Evolutionary conservation across 495 filamentous ascomycete genomes (phyloP).

Genomic region (Aspergillus hancockii): DNA sequence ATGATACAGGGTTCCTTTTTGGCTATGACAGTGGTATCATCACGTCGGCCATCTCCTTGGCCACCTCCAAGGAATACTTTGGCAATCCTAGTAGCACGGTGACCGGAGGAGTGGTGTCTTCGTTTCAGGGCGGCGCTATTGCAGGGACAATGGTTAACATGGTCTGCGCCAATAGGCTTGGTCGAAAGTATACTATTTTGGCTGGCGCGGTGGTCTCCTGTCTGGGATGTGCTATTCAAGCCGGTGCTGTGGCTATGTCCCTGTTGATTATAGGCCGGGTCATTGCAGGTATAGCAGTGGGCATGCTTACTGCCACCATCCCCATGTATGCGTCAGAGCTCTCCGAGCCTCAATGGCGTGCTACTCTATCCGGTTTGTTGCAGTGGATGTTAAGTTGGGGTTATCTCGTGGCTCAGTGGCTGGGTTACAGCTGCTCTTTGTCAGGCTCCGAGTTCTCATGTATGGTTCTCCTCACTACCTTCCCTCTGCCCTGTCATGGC

Average conservation of each 20-base stretch:
- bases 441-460: constrained; percentile 46
- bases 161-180: constrained; percentile 41
- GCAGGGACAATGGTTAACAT: constrained; percentile 46
- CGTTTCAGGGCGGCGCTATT: constrained; percentile 47
- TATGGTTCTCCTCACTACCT: constrained; percentile 3
- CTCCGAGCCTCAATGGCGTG: constrained; percentile 26
- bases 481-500: neutral
- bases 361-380: constrained; percentile 25
- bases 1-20: constrained; percentile 30
- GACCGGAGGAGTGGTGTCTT: constrained; percentile 49
- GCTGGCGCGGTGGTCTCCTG: constrained; percentile 40
- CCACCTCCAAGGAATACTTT: constrained; percentile 45
- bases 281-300: constrained; percentile 47
- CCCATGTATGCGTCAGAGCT: constrained; percentile 41
- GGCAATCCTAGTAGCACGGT: constrained; percentile 32
- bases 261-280: constrained; percentile 52
- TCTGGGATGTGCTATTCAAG: constrained; percentile 48
- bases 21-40: constrained; percentile 43
- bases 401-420: constrained; percentile 46
- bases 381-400: constrained; percentile 48
- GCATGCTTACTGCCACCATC: constrained; percentile 46
- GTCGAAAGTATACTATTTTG: constrained; percentile 21
- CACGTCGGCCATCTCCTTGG: constrained; percentile 41
- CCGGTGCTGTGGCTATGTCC: constrained; percentile 43
- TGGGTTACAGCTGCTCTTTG: constrained; percentile 50